Percentiles rank a stretch among this genome's conserved stretches.
Conservation (phyloP, 2,329 filamentous ascomycete genomes). For the Plenodomus biglobosus region DNA sequence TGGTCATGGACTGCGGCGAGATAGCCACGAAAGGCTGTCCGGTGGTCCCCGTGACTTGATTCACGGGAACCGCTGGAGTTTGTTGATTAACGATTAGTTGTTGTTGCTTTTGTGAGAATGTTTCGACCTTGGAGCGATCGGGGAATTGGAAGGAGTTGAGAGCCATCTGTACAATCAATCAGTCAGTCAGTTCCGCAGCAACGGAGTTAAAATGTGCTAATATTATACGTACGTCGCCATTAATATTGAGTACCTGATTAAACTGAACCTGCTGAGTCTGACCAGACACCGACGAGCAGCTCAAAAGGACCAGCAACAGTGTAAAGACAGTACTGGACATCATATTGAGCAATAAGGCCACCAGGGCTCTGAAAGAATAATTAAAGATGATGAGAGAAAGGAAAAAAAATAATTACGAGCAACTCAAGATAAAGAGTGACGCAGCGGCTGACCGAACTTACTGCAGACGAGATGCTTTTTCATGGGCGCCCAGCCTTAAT, state of each 20-base stretch:
- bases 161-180: constrained; percentile 28
- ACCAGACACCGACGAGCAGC: constrained; percentile 27
- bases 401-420: constrained; percentile 22
- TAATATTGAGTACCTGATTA: constrained; percentile 45
- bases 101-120: constrained; percentile 43
- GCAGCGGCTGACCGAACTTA: constrained; percentile 36
- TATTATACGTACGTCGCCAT: constrained; percentile 41
- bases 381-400: constrained; percentile 27
- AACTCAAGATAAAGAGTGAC: constrained; percentile 30
- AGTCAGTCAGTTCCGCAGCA: constrained; percentile 7
- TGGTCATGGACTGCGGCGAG: constrained; percentile 36
- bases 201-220: fast-evolving
- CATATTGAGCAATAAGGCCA: constrained; percentile 35
- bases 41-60: constrained; percentile 42
- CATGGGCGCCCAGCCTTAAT: constrained; percentile 24
- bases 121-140: constrained; percentile 42
- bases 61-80: constrained; percentile 35
- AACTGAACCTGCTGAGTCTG: constrained; percentile 38
- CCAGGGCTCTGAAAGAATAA: constrained; percentile 35
- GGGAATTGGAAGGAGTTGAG: constrained; percentile 43
- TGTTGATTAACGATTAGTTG: constrained; percentile 47
- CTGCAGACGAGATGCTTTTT: constrained; percentile 24
- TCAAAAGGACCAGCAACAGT: constrained; percentile 32
- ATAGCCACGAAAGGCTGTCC: constrained; percentile 43
- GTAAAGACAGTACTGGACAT: constrained; percentile 43